Evolutionary conservation across 1,284 basidiomycete species (phyloP).

Genomic region (Phellopilus nigrolimitatus): DNA sequence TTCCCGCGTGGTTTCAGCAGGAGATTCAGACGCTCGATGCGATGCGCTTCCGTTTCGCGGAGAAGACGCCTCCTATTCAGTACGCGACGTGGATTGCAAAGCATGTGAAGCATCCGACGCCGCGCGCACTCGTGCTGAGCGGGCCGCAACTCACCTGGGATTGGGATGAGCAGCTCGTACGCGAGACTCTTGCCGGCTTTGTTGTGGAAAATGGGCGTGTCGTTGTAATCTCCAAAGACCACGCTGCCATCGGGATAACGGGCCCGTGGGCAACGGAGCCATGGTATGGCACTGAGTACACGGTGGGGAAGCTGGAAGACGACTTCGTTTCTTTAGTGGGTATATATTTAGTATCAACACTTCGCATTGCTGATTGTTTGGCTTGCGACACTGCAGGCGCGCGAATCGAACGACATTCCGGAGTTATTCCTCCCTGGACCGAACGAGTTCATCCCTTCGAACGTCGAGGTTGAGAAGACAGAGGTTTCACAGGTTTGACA

Average conservation of each 20-base stretch:
- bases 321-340: conserved; percentile 51
- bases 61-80: conserved; percentile 75
- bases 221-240: conserved; percentile 45
- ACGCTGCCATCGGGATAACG: conserved; percentile 48
- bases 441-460: no score
- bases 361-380: no score
- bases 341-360: not conserved
- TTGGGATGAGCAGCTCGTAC: no score
- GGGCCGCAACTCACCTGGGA: conserved; percentile 72
- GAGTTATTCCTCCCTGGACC: no score
- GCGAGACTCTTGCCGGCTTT: no score
- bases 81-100: conserved; percentile 80
- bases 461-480: no score
- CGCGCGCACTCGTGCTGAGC: conserved; percentile 75
- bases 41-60: conserved; percentile 84
- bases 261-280: conserved; percentile 67
- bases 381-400: no score
- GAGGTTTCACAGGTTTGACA: no score
- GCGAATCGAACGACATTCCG: conserved; percentile 58
- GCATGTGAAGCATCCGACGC: conserved; percentile 75
- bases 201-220: no score
- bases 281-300: conserved; percentile 84
- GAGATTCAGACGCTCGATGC: conserved; percentile 75
- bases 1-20: no score
- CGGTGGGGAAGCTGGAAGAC: no score